Conservation (phyloP, 106 monocot species). For the Dactylorhiza incarnata region DNA sequence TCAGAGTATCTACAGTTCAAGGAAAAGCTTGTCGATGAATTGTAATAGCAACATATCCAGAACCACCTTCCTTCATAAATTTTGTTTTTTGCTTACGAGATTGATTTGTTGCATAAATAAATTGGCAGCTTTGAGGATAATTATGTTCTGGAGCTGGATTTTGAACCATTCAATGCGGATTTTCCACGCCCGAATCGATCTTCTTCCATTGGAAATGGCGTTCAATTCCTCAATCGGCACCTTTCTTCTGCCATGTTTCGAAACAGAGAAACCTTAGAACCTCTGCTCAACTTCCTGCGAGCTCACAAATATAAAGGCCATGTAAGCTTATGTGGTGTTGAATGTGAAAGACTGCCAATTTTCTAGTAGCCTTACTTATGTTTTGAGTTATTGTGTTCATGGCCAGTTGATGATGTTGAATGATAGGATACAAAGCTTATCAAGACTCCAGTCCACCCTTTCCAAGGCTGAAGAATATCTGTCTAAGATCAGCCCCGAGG, state of each 20-base stretch:
- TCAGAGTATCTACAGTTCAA: constrained; percentile 86
- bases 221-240: constrained; percentile 91
- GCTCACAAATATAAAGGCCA: constrained; percentile 76
- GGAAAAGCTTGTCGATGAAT: constrained; percentile 77
- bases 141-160: constrained; percentile 74
- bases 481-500: constrained; percentile 48
- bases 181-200: constrained; percentile 66
- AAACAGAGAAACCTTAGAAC: constrained; percentile 80
- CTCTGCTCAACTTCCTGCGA: constrained; percentile 76
- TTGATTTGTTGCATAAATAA: background rate
- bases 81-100: background rate
- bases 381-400: background rate
- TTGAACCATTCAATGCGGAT: constrained; percentile 80
- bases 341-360: background rate
- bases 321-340: constrained; percentile 36
- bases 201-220: constrained; percentile 90
- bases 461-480: constrained; percentile 72
- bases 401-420: constrained; percentile 84
- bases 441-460: constrained; percentile 63
- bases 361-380: constrained; percentile 5
- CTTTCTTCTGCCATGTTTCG: constrained; percentile 86
- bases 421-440: constrained; percentile 71
- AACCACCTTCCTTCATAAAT: background rate
- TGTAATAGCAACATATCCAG: constrained; percentile 16
- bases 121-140: constrained; percentile 40